A percentile compares a stretch with the other conserved stretches of the same genome.
Conservation (phyloP, 1,139 yeast species). For the Entelexis sorbosivorans region DNA sequence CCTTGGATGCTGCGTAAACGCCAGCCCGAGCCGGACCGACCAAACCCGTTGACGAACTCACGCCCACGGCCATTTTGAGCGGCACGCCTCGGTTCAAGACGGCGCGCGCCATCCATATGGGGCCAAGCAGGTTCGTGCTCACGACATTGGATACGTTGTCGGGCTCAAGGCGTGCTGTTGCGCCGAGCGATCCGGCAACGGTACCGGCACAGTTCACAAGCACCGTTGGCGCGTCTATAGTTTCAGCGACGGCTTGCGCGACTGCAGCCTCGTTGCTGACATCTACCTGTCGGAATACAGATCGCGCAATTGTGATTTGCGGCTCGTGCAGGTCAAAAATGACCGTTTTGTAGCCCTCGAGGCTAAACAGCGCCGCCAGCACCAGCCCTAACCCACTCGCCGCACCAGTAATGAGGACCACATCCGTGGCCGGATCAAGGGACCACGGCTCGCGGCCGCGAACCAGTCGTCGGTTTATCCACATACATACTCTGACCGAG, state of each 20-base stretch:
- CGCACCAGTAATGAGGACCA: slow-evolving; percentile 78
- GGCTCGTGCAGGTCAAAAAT: slow-evolving; percentile 52
- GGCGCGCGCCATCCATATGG: slow-evolving; percentile 55
- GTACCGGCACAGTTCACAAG: slow-evolving; percentile 60
- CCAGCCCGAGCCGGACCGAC: slow-evolving; percentile 71
- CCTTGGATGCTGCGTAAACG: slow-evolving; percentile 81
- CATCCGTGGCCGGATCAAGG: slow-evolving; percentile 27
- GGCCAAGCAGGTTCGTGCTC: slow-evolving; percentile 56
- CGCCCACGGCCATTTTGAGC: slow-evolving; percentile 45
- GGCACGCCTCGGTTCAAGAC: slow-evolving; percentile 38
- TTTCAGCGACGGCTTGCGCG: slow-evolving; percentile 23
- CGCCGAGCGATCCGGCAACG: slow-evolving; percentile 17
- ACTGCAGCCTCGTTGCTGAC: slow-evolving; percentile 45
- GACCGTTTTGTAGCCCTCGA: slow-evolving; percentile 38
- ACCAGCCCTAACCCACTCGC: slow-evolving; percentile 62
- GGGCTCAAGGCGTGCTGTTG: background rate
- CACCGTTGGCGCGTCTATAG: slow-evolving; percentile 43
- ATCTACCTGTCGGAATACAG: slow-evolving; percentile 53
- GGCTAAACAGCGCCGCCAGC: slow-evolving; percentile 40
- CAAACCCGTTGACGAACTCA: slow-evolving; percentile 75
- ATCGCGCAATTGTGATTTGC: slow-evolving; percentile 33
- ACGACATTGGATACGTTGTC: slow-evolving; percentile 48
- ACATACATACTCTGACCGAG: background rate
- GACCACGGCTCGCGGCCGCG: slow-evolving; percentile 7
- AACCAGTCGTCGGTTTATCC: slow-evolving; percentile 3